Evolutionary conservation across 108 stramenopile species (phyloP).

Genomic region (Nitzschia sp.): DNA sequence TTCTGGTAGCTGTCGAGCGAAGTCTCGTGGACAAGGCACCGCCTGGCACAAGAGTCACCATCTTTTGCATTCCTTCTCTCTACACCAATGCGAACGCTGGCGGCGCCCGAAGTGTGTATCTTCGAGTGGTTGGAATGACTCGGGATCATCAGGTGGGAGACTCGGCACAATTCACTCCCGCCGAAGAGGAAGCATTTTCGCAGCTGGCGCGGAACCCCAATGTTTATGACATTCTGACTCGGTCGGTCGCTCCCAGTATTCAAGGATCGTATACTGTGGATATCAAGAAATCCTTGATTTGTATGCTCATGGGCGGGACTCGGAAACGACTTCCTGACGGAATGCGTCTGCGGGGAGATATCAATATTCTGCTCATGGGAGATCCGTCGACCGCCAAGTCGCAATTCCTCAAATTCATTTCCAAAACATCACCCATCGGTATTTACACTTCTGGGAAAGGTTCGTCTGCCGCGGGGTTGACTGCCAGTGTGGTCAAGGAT

Average conservation of each 20-base stretch:
- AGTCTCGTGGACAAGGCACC: slow-evolving; percentile 90
- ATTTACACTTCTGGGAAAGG: slow-evolving; percentile 99
- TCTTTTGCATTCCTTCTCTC: slow-evolving; percentile 91
- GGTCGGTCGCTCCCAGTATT: slow-evolving; percentile 92
- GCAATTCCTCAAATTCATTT: slow-evolving; percentile 95
- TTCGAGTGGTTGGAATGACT: slow-evolving; percentile 92
- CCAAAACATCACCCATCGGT: slow-evolving; percentile 93
- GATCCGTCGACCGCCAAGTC: slow-evolving; percentile 98
- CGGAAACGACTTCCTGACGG: slow-evolving; percentile 95
- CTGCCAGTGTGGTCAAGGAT: slow-evolving; percentile 92
- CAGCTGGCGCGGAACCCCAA: slow-evolving; percentile 72
- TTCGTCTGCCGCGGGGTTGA: slow-evolving; percentile 95
- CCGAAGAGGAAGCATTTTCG: slow-evolving; percentile 95
- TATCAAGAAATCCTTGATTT: slow-evolving; percentile 96
- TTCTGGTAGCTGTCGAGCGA: slow-evolving; percentile 91
- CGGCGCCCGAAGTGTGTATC: slow-evolving; percentile 64
- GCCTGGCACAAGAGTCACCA: slow-evolving; percentile 91
- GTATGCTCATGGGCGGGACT: slow-evolving; percentile 91
- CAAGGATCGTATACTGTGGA: slow-evolving; percentile 96
- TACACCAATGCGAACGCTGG: slow-evolving; percentile 47
- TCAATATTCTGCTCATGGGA: slow-evolving; percentile 96
- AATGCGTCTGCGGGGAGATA: slow-evolving; percentile 94
- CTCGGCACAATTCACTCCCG: slow-evolving; percentile 86
- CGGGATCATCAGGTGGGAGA: slow-evolving; percentile 81
- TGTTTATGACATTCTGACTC: slow-evolving; percentile 88